Base-by-base conservation (phyloP, 208 protist species). In the Wallacemonas sp. region DNA sequence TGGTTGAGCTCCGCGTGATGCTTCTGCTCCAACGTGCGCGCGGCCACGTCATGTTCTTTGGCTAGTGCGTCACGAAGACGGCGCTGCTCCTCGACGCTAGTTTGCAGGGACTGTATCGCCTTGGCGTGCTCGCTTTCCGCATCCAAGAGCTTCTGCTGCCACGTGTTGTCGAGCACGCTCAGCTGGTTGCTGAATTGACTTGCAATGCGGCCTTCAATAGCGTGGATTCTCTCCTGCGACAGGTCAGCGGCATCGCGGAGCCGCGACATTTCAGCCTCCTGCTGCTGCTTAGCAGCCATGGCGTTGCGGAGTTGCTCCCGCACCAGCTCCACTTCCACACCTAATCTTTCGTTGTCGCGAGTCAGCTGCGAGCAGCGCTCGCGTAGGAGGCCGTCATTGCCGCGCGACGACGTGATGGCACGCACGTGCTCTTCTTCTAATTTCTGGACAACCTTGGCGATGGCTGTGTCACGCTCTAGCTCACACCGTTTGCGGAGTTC, bases 1-100 rank as follows among this genome's bases (percentile, higher is more conserved):
- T 86, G 74, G 17, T 68, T 85, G 9, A 95, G 77, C 72, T 91
- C 82, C 27, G 75, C 75, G 61, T 82, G 70, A 64, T 96, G 85
- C 42, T 82, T 81, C 67, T 92, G 90, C 62, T 94, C 87, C 62
- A 84, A 62, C 28, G 75, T 77, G 39, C 77, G 76, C 47, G 71
- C 77, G 38, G 90, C 77, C 38, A 79, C 65, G 34, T 82, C 75
- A n/a, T 73, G 71, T 42, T 78, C 73, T 22, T 69, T 54, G 59
- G 70, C 74, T n/a, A 74, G 55, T 0, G 56, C 68, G 12, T 75
- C 42, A 30, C 87, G 27, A 33, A 87, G 79, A 59, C 73, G 74
- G 38, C 27, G 31, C 19, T 72, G 66, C 45, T 66, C 63, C 26
- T 75, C 77, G 15, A 82, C 30, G 26, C 77, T 71, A 59, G 85